Evolutionary conservation across 495 filamentous ascomycete species (phyloP).

Genomic region (Trichoderma asperelloides): DNA sequence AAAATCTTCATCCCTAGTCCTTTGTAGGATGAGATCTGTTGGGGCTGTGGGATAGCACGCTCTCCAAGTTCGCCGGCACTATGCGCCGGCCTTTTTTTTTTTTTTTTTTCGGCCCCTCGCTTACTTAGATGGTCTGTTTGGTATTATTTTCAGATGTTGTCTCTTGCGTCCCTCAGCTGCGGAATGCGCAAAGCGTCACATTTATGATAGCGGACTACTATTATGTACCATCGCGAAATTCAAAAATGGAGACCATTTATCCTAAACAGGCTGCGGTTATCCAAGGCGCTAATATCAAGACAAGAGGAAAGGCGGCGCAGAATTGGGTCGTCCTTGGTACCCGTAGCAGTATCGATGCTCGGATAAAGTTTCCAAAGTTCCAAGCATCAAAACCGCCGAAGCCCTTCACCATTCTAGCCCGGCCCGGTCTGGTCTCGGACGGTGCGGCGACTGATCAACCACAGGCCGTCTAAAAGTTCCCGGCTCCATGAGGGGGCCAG

Average conservation of each 20-base stretch:
- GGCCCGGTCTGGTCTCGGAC: constrained; percentile 2
- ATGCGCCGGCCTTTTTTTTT: no score
- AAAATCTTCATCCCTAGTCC: no score
- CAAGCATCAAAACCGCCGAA: background rate
- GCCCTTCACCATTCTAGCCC: background rate
- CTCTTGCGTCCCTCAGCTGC: no score
- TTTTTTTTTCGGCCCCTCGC: no score
- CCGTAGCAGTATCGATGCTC: background rate
- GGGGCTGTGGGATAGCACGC: no score
- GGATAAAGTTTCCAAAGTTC: background rate
- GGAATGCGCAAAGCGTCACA: no score
- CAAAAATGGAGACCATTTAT: background rate
- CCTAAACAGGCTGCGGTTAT: background rate
- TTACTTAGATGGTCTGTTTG: no score
- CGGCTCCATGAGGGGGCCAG: background rate
- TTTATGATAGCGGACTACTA: background rate
- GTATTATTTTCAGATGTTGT: no score
- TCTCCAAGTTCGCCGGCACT: no score
- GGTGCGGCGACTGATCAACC: constrained; percentile 5
- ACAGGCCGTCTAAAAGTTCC: constrained; percentile 7
- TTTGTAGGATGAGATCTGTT: no score
- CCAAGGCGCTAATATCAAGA: background rate
- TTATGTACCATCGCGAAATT: background rate
- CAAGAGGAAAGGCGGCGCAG: background rate
- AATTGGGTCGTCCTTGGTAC: no score